phyloP scores from a whole-genome alignment of 2,329 filamentous ascomycete species.

The Penicillium sp. region DNA sequence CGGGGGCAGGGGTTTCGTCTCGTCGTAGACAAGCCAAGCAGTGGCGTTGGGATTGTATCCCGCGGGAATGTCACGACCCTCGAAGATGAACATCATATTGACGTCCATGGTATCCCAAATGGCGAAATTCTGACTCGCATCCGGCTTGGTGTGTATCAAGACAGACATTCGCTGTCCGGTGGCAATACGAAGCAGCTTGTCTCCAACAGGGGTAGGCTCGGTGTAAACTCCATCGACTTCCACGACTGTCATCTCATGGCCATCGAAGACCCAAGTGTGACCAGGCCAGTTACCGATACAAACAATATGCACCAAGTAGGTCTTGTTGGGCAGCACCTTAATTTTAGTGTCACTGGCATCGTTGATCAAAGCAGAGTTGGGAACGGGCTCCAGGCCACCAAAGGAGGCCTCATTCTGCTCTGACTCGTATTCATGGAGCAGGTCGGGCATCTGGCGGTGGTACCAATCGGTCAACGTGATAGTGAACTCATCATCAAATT shows the following conservation, averaged over 20 bases:
- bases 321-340: conserved; percentile 63
- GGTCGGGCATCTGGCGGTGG: conserved; percentile 55
- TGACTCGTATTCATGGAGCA: conserved; percentile 47
- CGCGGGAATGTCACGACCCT: conserved; percentile 52
- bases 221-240: conserved; percentile 38
- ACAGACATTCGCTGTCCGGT: conserved; percentile 63
- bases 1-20: conserved; percentile 44
- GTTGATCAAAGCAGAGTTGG: conserved; percentile 68
- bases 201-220: conserved; percentile 42
- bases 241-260: conserved; percentile 40
- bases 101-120: conserved; percentile 69
- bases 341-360: conserved; percentile 63
- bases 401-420: conserved; percentile 46
- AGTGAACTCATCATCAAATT: conserved; percentile 63
- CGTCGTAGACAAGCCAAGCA: conserved; percentile 53
- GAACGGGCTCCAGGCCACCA: conserved; percentile 62
- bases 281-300: conserved; percentile 69
- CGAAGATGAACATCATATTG: conserved; percentile 43
- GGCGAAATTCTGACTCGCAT: conserved; percentile 62
- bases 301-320: conserved; percentile 69
- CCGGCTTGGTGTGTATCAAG: conserved; percentile 59
- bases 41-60: conserved; percentile 60
- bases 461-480: conserved; percentile 71
- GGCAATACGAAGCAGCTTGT: conserved; percentile 63
- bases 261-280: conserved; percentile 49